Evolutionary conservation across 164 flowering plant species (phyloP).

Genomic region (Hamamelis virginiana): DNA sequence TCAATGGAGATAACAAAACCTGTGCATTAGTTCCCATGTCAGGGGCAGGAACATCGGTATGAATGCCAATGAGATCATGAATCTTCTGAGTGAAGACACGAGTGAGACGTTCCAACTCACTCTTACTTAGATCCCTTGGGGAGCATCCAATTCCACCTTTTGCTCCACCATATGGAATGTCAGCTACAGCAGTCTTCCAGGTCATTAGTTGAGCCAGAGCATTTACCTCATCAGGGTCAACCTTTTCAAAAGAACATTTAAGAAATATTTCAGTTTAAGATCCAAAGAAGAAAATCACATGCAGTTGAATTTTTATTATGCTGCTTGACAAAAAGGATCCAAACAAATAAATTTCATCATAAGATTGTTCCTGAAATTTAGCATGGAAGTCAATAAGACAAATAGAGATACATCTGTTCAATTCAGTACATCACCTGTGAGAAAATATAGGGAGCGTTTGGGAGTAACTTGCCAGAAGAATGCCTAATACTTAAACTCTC

Average conservation of each 20-base stretch:
- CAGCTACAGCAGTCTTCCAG: constrained; percentile 82
- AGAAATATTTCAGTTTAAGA: too few species aligned
- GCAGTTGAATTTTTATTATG: too few species aligned
- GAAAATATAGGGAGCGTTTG: too few species aligned
- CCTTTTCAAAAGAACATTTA: constrained; percentile 31
- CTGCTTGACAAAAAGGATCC: too few species aligned
- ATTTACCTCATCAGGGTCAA: constrained; percentile 89
- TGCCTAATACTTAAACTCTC: too few species aligned
- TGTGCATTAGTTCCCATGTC: constrained; percentile 89
- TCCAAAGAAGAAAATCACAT: too few species aligned
- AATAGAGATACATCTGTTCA: too few species aligned
- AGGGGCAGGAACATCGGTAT: constrained; percentile 84
- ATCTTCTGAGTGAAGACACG: constrained; percentile 87
- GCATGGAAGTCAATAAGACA: too few species aligned
- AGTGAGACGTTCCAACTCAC: constrained; percentile 75
- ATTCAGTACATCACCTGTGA: too few species aligned
- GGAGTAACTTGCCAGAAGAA: too few species aligned
- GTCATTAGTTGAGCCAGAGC: constrained; percentile 87
- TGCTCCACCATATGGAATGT: constrained; percentile 85
- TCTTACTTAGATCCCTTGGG: constrained; percentile 56
- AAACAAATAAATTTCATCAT: too few species aligned
- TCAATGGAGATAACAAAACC: constrained; percentile 26
- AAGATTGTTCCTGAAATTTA: too few species aligned
- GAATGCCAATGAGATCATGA: constrained; percentile 77
- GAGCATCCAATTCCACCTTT: constrained; percentile 84